Evolutionary conservation across 2,329 filamentous ascomycete genomes (phyloP).

Genomic region (Xylariales sp.): DNA sequence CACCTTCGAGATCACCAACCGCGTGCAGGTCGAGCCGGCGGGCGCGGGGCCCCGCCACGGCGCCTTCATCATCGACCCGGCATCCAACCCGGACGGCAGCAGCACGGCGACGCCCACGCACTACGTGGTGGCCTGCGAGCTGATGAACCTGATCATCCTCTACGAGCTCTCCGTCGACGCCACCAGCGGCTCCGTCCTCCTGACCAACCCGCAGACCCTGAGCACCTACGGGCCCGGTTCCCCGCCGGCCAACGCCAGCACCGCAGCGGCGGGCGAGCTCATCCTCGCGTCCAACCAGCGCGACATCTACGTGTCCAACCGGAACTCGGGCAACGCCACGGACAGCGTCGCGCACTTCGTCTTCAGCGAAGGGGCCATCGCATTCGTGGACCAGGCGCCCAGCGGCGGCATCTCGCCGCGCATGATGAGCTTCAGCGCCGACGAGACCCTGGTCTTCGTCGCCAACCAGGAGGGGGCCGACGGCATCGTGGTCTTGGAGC

Average conservation of each 20-base stretch:
- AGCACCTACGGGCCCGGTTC: constrained; percentile 33
- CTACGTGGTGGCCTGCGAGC: constrained; percentile 44
- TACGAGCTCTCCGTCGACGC: constrained; percentile 37
- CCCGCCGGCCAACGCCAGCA: constrained; percentile 28
- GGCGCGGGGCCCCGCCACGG: constrained; percentile 48
- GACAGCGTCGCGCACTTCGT: constrained; percentile 46
- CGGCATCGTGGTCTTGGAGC: constrained; percentile 34
- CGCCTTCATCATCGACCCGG: constrained; percentile 43
- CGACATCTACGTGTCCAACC: constrained; percentile 49
- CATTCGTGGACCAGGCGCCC: constrained; percentile 16
- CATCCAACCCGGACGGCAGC: no score
- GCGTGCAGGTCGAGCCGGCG: constrained; percentile 25
- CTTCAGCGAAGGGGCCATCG: constrained; percentile 16
- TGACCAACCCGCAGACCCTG: constrained; percentile 31
- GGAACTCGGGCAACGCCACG: constrained; percentile 36
- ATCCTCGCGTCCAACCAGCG: constrained; percentile 33
- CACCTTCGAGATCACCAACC: constrained; percentile 32
- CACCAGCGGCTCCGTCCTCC: constrained; percentile 23
- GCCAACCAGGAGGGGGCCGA: constrained; percentile 39
- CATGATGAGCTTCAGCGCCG: constrained; percentile 37
- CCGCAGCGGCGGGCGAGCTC: constrained; percentile 41
- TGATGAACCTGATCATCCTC: constrained; percentile 38
- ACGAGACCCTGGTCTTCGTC: constrained; percentile 33
- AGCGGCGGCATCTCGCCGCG: constrained; percentile 32
- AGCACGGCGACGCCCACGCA: constrained; percentile 28